These are phyloP conservation scores for Infundibulicybe gibba DNA, from an alignment of 768 basidiomycete species.

Conservation along the genomic window DNA sequence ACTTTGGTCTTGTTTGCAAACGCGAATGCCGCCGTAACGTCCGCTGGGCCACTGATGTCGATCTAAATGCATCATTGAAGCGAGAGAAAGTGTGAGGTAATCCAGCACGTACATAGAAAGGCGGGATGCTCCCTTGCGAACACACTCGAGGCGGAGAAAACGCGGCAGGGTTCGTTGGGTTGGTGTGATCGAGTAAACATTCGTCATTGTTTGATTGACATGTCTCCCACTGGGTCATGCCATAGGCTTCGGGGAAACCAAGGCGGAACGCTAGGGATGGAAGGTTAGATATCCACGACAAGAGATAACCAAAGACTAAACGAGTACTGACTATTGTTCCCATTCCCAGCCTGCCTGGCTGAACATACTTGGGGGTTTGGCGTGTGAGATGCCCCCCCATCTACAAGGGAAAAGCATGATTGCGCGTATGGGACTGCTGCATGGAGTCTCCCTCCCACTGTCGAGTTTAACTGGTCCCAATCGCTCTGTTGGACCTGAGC, in stretches of 20 bases:
- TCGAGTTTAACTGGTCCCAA: neutral
- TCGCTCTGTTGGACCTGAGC: neutral
- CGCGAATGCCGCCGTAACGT: constrained; percentile 35
- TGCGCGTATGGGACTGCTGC: neutral
- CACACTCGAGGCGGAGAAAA: neutral
- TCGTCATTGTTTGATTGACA: neutral
- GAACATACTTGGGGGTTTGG: constrained; percentile 12
- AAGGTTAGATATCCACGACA: neutral
- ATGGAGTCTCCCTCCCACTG: neutral
- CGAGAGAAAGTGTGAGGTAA: neutral
- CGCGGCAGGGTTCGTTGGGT: neutral
- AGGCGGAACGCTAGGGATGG: neutral
- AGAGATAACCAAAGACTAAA: neutral
- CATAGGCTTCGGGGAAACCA: constrained; percentile 8
- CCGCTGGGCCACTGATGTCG: constrained; percentile 30
- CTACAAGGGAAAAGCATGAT: neutral
- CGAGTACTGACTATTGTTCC: constrained; percentile 12
- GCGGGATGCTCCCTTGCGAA: neutral
- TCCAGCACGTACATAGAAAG: neutral
- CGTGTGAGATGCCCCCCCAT: neutral
- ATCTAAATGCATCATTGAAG: constrained; percentile 7
- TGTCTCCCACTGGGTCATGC: neutral
- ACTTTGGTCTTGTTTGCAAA: constrained; percentile 33
- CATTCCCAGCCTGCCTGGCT: constrained; percentile 9
- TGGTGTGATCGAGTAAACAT: neutral